Conservation (phyloP, 768 basidiomycete genomes). For the Leccinellum rugosiceps region DNA sequence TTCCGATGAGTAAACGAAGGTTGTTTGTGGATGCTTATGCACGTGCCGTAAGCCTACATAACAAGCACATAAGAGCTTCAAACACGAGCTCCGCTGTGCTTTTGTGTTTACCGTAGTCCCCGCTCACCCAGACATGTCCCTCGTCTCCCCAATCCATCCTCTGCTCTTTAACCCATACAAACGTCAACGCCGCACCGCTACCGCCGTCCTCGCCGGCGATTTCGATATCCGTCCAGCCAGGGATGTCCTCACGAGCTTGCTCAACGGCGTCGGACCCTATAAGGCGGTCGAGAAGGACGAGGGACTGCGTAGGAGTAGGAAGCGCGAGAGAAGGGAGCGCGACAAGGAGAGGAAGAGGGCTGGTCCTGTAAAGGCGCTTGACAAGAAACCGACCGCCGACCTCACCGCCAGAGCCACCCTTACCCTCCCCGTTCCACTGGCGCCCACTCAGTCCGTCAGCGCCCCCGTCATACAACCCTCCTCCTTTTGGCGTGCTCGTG, state of each 20-base stretch:
- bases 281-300: conserved; percentile 61
- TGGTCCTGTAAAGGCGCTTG: conserved; percentile 34
- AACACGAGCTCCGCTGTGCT: conserved; percentile 34
- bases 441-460: conserved; percentile 24
- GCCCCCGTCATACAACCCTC: conserved; percentile 37
- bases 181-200: conserved; percentile 59
- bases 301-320: conserved; percentile 51
- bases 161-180: conserved; percentile 27
- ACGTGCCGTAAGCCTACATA: conserved; percentile 35
- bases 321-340: conserved; percentile 45
- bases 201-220: conserved; percentile 69
- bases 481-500: conserved; percentile 63
- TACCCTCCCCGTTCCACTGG: conserved; percentile 12
- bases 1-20: conserved; percentile 30
- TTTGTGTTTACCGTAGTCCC: conserved; percentile 16
- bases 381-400: conserved; percentile 29
- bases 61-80: conserved; percentile 34
- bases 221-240: conserved; percentile 66
- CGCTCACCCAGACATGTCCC: conserved; percentile 18
- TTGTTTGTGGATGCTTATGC: conserved; percentile 37
- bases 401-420: conserved; percentile 14
- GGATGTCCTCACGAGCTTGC: conserved; percentile 75
- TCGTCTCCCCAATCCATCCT: conserved; percentile 14
- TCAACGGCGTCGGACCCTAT: conserved; percentile 73
- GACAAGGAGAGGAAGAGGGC: conserved; percentile 48